A percentile compares a stretch with the other conserved stretches of the same genome.
Conservation (phyloP, 202 grass and related monocot species). For the Brachypodium distachyon region DNA sequence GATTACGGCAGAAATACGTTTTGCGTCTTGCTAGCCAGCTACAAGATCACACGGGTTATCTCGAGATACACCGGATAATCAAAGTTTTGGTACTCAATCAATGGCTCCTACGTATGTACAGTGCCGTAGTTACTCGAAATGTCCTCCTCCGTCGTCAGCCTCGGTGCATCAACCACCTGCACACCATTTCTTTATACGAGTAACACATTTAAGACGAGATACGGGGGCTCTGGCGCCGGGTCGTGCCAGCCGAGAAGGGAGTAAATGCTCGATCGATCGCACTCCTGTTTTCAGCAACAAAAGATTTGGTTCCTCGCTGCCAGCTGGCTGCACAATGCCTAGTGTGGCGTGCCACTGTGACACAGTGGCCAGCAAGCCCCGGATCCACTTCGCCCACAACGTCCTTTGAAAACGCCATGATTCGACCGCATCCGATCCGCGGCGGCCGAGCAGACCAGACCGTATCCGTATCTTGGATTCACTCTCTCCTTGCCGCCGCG, state of each 20-base stretch:
- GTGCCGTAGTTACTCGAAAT: background rate
- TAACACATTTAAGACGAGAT: slow-evolving; percentile 9
- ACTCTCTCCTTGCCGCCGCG: background rate
- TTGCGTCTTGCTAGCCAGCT: background rate
- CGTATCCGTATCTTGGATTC: slow-evolving; percentile 23
- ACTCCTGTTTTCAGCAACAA: background rate
- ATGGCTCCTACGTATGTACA: background rate
- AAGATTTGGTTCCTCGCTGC: slow-evolving; percentile 4
- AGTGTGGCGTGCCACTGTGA: background rate
- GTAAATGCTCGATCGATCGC: slow-evolving; percentile 17
- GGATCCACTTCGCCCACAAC: background rate
- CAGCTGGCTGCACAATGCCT: background rate
- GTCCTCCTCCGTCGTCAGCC: background rate
- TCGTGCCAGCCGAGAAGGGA: background rate
- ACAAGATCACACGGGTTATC: background rate
- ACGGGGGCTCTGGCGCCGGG: background rate
- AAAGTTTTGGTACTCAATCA: background rate
- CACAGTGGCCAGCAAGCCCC: background rate
- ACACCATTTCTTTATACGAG: background rate
- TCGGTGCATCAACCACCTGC: background rate
- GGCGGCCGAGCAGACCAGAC: background rate
- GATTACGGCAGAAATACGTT: background rate
- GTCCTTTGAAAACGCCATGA: background rate
- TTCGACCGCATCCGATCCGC: slow-evolving; percentile 13
- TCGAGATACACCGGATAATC: background rate